Conservation (phyloP, 805 yeast genomes). For the Metschnikowia colocasiae region DNA sequence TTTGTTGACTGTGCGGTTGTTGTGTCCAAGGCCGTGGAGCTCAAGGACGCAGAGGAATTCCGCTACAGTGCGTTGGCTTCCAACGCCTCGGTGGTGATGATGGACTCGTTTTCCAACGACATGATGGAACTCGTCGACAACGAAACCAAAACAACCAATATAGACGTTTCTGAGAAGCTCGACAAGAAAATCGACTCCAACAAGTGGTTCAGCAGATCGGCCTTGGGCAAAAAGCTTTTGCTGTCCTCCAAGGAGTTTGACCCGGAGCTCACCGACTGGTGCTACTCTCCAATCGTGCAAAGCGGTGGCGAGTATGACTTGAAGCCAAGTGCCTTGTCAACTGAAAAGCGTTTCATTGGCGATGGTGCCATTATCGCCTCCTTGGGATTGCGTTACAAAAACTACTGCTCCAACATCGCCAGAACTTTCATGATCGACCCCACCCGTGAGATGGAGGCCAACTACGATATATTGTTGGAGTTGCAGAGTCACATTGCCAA, state of each 20-base stretch:
- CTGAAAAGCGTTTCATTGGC: conserved; percentile 58
- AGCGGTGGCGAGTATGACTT: conserved; percentile 84
- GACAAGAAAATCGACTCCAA: conserved; percentile 77
- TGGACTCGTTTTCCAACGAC: conserved; percentile 80
- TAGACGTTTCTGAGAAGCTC: conserved; percentile 66
- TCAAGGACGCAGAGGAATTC: conserved; percentile 78
- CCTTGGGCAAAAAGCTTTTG: conserved; percentile 52
- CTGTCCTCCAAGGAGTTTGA: conserved; percentile 58
- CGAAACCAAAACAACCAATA: conserved; percentile 70
- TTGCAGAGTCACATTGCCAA: conserved; percentile 64
- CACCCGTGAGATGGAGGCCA: conserved; percentile 67
- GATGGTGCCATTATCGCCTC: conserved; percentile 78
- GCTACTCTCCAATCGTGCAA: conserved; percentile 86
- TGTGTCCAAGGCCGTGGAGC: conserved; percentile 57
- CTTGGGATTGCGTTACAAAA: conserved; percentile 80
- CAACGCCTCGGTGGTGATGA: conserved; percentile 70
- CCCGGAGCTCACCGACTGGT: conserved; percentile 80
- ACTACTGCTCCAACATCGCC: conserved; percentile 83
- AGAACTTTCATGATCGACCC: conserved; percentile 91
- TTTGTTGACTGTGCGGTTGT: conserved; percentile 49
- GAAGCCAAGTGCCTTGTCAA: conserved; percentile 77
- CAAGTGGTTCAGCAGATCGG: conserved; percentile 56
- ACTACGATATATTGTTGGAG: conserved; percentile 70
- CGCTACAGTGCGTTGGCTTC: conserved; percentile 64
- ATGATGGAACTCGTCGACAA: conserved; percentile 87